These are phyloP conservation scores for Epichloe sibirici DNA, from an alignment of 2,329 filamentous ascomycete genomes.

Conservation along the genomic window DNA sequence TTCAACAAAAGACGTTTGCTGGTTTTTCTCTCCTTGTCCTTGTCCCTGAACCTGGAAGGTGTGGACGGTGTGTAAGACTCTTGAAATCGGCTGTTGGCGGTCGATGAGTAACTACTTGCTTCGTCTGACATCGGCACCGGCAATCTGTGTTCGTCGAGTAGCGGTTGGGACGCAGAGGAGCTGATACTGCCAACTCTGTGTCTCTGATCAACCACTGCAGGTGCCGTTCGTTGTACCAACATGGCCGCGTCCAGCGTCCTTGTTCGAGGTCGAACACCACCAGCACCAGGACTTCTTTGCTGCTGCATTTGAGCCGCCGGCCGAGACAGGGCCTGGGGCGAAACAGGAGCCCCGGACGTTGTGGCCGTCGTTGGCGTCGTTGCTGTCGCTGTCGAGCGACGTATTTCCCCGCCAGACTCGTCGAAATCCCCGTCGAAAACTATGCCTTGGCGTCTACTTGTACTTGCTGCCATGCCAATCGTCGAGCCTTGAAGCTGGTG, in stretches of 20 bases:
- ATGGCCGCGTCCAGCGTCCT: conserved; percentile 46
- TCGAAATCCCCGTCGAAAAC: conserved; percentile 47
- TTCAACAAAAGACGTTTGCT: conserved; percentile 43
- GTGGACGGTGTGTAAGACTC: conserved; percentile 17
- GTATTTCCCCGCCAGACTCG: conserved; percentile 16
- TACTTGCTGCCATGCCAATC: conserved; percentile 19
- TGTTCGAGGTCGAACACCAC: conserved; percentile 38
- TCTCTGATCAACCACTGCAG: conserved; percentile 35
- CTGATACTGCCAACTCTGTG: conserved; percentile 61
- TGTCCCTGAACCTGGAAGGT: conserved; percentile 7
- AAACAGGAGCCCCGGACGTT: neutral
- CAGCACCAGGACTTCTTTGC: conserved; percentile 19
- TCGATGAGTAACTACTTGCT: conserved; percentile 29
- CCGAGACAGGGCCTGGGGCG: neutral
- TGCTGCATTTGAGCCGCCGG: conserved; percentile 12
- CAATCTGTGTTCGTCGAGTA: conserved; percentile 35
- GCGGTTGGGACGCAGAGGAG: conserved; percentile 43
- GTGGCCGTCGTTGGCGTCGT: neutral
- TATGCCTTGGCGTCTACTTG: conserved; percentile 42
- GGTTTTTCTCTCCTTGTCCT: conserved; percentile 31
- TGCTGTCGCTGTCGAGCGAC: conserved; percentile 24
- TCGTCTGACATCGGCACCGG: conserved; percentile 27
- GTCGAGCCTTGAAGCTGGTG: conserved; percentile 21
- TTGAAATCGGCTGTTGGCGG: conserved; percentile 22
- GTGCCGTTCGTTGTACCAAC: conserved; percentile 31